Base-by-base conservation (phyloP, 305 asterid species). In the Withania somnifera region DNA sequence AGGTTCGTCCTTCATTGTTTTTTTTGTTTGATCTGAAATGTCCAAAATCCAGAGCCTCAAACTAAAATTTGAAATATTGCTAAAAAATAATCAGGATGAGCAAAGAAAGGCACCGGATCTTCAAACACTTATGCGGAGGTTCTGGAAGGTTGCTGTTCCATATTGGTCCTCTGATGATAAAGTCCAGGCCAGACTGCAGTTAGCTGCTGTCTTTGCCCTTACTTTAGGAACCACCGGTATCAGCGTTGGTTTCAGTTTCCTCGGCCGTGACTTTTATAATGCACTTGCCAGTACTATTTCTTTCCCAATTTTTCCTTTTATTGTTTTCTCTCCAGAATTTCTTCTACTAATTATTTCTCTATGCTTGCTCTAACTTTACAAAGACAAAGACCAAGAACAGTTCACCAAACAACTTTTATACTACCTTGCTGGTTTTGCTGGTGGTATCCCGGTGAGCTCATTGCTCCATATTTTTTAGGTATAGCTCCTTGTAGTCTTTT, bases 361-460 rank as follows among this genome's bases (percentile, higher is more conserved):
- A 7, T 77, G 51, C 20, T 79, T 51, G 24, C 2, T 79, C 32
- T 57, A 60, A 51, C 82, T 84, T 53, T 34, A 85, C 86, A 84
- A 84, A 95, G 98, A 92, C 85, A 95, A 93, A 93, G 98, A 95
- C 76, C 98, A 93, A 83, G 97, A 93, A 78, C 98, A 92, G 87
- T 93, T 95, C 87, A 89, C 92, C 83, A 92, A 90, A 89, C 98
- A 95, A 60, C 86, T 95, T 82, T 42, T 89, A 81, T 95, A 93
- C 86, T 95, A 95, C 86, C 91, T 95, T 58, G 96, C 89, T 85
- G 91, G 84, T 81, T 93, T 94, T 88, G 98, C 97, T 77, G 87
- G 86, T 88, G 98, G 98, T 89, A 92, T 95, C 86, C 97, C 98
- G 97, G 97, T 92, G 95, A 93, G 98, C 92, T 81, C 91, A 90